A percentile compares a stretch with the other conserved stretches of the same genome.
phyloP scores from a whole-genome alignment of 768 basidiomycete species.

The Sistotremastrum suecicum region DNA sequence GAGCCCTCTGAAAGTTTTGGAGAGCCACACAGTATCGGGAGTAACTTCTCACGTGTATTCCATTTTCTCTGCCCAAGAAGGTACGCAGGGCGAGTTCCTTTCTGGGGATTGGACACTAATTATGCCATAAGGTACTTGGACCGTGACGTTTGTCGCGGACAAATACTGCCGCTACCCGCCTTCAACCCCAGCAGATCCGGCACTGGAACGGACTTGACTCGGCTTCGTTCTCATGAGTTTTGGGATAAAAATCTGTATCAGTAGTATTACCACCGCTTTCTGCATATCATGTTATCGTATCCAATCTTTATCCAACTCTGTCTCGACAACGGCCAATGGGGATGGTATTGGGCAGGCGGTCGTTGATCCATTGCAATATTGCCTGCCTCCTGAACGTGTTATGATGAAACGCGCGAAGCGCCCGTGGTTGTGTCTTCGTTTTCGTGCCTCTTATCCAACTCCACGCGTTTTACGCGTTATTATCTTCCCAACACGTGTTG shows the following conservation, averaged over 20 bases:
- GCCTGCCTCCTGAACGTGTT: too few relatives aligned
- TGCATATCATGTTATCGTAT: too few relatives aligned
- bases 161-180: conserved; percentile 82
- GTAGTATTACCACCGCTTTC: too few relatives aligned
- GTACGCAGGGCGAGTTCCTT: conserved; percentile 24
- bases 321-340: too few relatives aligned
- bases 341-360: too few relatives aligned
- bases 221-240: too few relatives aligned
- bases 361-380: too few relatives aligned
- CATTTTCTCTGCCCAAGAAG: conserved; percentile 84
- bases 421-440: too few relatives aligned
- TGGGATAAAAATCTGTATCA: too few relatives aligned
- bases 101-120: conserved; percentile 2
- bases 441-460: background rate
- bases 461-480: background rate
- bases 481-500: too few relatives aligned
- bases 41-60: conserved; percentile 68
- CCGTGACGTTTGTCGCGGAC: conserved; percentile 84
- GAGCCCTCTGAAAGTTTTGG: conserved; percentile 65
- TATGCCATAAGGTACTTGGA: conserved; percentile 63
- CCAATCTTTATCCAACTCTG: too few relatives aligned
- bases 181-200: conserved; percentile 33
- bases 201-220: conserved; percentile 6
- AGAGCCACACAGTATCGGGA: conserved; percentile 82
- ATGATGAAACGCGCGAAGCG: too few relatives aligned